phyloP scores from a whole-genome alignment of 1,284 basidiomycete genomes.

The Moesziomyces parantarcticus region DNA sequence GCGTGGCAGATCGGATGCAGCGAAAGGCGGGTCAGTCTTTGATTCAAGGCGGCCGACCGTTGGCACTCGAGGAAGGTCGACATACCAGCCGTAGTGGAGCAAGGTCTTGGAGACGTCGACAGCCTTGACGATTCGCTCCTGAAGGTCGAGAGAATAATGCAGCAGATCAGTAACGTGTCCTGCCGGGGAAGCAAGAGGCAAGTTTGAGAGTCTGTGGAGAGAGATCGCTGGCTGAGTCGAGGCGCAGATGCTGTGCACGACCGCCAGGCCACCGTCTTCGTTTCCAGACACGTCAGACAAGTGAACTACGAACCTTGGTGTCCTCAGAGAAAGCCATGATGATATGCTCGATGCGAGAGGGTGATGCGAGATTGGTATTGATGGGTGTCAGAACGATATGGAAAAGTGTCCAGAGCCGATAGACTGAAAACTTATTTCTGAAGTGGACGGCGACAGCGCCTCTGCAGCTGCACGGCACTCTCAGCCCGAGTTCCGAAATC shows the following conservation, averaged over 20 bases:
- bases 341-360: neutral
- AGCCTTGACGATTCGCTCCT: constrained; percentile 64
- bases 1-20: neutral
- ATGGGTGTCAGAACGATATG: neutral
- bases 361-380: constrained; percentile 1
- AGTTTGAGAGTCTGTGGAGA: too few relatives aligned
- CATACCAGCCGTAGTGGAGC: constrained; percentile 65
- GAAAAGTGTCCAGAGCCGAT: neutral
- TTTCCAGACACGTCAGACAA: neutral
- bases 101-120: constrained; percentile 64
- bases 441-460: neutral
- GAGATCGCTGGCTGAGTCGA: too few relatives aligned
- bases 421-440: constrained; percentile 6
- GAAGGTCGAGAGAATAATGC: neutral
- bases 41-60: neutral
- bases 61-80: neutral
- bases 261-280: too few relatives aligned
- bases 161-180: neutral
- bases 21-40: neutral
- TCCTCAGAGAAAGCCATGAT: constrained; percentile 63
- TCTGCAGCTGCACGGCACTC: neutral
- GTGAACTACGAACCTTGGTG: constrained; percentile 54
- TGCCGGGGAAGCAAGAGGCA: neutral
- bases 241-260: too few relatives aligned
- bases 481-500: constrained; percentile 25